phyloP scores from a whole-genome alignment of 1,139 yeast genomes.

The Scheffersomyces illinoinensis region DNA sequence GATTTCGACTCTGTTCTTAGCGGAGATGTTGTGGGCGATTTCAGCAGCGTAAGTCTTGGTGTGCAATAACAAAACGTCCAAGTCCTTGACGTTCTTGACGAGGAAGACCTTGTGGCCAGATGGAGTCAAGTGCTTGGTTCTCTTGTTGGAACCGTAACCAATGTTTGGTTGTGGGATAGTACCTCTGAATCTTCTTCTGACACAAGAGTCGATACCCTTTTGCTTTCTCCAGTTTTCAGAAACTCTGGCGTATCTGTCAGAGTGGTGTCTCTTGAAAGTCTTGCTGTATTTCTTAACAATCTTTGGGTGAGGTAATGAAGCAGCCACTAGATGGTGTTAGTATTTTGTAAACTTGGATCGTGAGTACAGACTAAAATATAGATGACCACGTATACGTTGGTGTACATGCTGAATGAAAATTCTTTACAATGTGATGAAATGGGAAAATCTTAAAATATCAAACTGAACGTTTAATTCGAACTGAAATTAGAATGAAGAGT shows the following conservation, averaged over 20 bases:
- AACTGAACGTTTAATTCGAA: too few species aligned
- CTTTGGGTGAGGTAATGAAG: slow-evolving; percentile 98
- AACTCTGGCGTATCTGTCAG: slow-evolving; percentile 99
- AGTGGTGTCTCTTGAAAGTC: slow-evolving; percentile 99
- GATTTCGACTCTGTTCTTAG: slow-evolving; percentile 97
- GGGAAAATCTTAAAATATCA: too few species aligned
- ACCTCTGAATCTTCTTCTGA: slow-evolving; percentile 99
- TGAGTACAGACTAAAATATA: not conserved
- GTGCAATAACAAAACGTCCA: slow-evolving; percentile 95
- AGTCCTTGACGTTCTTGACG: slow-evolving; percentile 89
- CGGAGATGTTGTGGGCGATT: slow-evolving; percentile 97
- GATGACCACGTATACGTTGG: not conserved
- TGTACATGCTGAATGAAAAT: not conserved
- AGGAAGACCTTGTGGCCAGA: slow-evolving; percentile 98
- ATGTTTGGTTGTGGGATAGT: slow-evolving; percentile 98
- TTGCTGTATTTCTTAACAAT: slow-evolving; percentile 99
- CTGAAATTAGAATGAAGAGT: too few species aligned
- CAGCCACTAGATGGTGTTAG: slow-evolving; percentile 63
- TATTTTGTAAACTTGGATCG: slow-evolving; percentile 2
- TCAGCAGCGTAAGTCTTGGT: slow-evolving; percentile 99
- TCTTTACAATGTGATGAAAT: not conserved
- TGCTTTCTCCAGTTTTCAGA: slow-evolving; percentile 99
- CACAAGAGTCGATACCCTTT: slow-evolving; percentile 99
- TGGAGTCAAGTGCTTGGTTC: slow-evolving; percentile 93
- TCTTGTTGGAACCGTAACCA: slow-evolving; percentile 99